Evolutionary conservation across 352 stramenopile species (phyloP), one percentile per base, ranked within the genome.

Genomic region (Plasmopara halstedii): DNA sequence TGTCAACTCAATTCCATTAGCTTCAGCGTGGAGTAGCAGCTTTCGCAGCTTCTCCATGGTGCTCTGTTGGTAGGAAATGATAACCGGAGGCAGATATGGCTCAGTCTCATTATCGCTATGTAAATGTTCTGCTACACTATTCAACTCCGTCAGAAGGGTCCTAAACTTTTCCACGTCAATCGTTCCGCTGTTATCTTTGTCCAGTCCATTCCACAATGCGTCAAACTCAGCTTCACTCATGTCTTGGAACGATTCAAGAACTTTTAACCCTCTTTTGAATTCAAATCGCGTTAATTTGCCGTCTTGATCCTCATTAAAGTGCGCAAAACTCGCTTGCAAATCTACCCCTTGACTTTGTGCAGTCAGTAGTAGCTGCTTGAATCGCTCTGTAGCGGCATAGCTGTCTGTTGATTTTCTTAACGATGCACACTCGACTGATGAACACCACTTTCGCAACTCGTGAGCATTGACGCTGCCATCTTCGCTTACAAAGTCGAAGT

Each of bases 241-340:
- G 20, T 79, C 58, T 7, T 68, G 50, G 44, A 86, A 81, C 9
- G 57, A 57, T 2, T 60, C 73, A 6, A 93, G 62, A 5, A 64
- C 58, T 5, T 58, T 35, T 7, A 95, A 42, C 3, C 70, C 70
- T 4, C 27, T 27, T 17, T 67, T 64, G 4, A 95, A 67, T 50
- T 93, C 83, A 0, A 39, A 39, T 14, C 58, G 50, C 0, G 75
- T 80, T 23, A 92, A 63, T 39, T 74, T 50, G 1, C 77, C 74
- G 14, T 76, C 75, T 2, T 58, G 54, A 46, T 92, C 58, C 0
- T 61, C 62, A 50, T 92, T 80, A 53, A 92, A 92, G 45, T 92
- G 77, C 1, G 37, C 34, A 58, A 86, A 86, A 19, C 70, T 73
- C 27, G 53, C 54, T 11, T 56, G 46, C 2, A 80, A n/a, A 29